Percentiles rank a stretch among this genome's conserved stretches.
Conservation (phyloP, 2,329 filamentous ascomycete genomes). For the Aspergillus sp. region DNA sequence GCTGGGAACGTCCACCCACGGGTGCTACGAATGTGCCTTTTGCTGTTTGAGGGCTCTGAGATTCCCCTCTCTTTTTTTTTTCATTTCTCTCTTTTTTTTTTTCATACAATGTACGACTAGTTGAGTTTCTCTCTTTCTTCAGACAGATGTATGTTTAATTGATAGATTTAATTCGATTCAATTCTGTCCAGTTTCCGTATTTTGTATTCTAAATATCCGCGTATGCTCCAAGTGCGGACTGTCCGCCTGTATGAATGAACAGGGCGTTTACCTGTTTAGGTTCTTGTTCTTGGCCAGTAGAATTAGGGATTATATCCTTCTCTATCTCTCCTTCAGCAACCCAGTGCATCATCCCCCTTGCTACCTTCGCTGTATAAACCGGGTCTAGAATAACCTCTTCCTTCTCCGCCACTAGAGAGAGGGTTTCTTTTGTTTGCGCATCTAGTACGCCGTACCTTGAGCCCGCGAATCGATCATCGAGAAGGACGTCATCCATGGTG, state of each 20-base stretch:
- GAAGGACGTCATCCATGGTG: slow-evolving; percentile 26
- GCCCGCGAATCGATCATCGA: slow-evolving; percentile 35
- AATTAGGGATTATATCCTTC: slow-evolving; percentile 8
- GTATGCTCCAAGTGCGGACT: slow-evolving; percentile 35
- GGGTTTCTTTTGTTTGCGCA: slow-evolving; percentile 18
- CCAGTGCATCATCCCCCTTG: slow-evolving; percentile 29
- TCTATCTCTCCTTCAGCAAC: slow-evolving; percentile 21
- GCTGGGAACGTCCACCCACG: neutral
- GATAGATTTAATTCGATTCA: slow-evolving; percentile 16
- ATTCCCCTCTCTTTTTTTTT: slow-evolving; percentile 10
- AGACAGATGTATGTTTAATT: slow-evolving; percentile 18
- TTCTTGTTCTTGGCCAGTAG: neutral
- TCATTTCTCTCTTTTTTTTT: slow-evolving; percentile 11
- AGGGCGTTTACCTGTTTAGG: slow-evolving; percentile 29
- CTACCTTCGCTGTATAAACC: slow-evolving; percentile 37
- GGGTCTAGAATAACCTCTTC: slow-evolving; percentile 35
- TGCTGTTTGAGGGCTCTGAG: neutral
- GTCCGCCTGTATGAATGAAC: slow-evolving; percentile 40
- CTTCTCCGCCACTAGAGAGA: slow-evolving; percentile 26
- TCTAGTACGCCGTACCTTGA: slow-evolving; percentile 34
- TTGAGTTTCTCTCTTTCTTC: neutral
- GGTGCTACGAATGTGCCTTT: neutral
- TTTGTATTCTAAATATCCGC: slow-evolving; percentile 16
- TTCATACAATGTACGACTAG: slow-evolving; percentile 9
- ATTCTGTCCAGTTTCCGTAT: neutral